A percentile compares a stretch with the other conserved stretches of the same genome.
Evolutionary conservation across 352 stramenopile species (phyloP).

Genomic region (Globisporangium acanthophoron): DNA sequence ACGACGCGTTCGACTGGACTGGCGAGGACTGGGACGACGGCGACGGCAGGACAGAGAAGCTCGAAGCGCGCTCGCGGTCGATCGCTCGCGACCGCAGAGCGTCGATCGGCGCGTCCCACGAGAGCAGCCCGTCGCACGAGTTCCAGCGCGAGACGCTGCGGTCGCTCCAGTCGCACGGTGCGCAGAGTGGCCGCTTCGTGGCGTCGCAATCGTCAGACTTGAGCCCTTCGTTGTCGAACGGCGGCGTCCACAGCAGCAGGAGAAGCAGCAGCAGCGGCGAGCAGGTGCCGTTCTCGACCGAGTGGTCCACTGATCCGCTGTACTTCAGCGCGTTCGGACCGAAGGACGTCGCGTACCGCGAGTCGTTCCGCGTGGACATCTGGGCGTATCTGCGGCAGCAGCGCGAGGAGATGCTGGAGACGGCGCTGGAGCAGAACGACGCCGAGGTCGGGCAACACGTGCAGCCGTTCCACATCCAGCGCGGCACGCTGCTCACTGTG

Average conservation of each 20-base stretch:
- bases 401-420: constrained; percentile 53
- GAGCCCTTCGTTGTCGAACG: not conserved
- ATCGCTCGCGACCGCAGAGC: not conserved
- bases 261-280: not conserved
- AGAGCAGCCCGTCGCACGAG: constrained; percentile 14
- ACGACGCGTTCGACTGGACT: constrained; percentile 14
- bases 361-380: constrained; percentile 58
- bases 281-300: constrained; percentile 10
- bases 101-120: constrained; percentile 4
- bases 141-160: constrained; percentile 38
- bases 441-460: constrained; percentile 39
- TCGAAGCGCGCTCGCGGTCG: not conserved
- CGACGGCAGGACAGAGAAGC: not conserved
- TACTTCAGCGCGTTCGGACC: constrained; percentile 59
- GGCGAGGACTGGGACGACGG: constrained; percentile 3
- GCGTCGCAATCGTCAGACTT: not conserved
- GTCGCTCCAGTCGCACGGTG: constrained; percentile 20
- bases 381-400: constrained; percentile 70
- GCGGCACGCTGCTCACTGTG: constrained; percentile 59
- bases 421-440: constrained; percentile 44
- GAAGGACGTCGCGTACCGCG: constrained; percentile 27
- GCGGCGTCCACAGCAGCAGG: constrained; percentile 1
- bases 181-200: not conserved
- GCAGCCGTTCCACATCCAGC: constrained; percentile 42
- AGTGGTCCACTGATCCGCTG: constrained; percentile 29